phyloP scores from a whole-genome alignment of 1,284 basidiomycete genomes.

The Sanghuangporus weigelae region DNA sequence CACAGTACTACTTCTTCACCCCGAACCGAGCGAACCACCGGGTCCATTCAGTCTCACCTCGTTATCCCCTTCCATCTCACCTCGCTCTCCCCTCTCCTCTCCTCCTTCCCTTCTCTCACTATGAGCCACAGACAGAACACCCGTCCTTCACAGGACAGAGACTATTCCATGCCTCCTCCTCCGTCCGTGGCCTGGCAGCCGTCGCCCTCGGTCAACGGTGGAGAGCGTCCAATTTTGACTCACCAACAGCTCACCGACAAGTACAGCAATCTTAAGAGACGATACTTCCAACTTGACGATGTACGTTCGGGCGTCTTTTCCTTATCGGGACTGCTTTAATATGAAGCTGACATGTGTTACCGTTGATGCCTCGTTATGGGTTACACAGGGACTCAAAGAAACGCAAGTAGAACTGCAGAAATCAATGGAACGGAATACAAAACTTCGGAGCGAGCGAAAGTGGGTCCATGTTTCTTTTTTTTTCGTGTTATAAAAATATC shows the following conservation, averaged over 20 bases:
- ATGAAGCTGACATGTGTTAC: neutral
- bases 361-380: slow-evolving; percentile 17
- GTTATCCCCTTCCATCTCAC: slow-evolving; percentile 19
- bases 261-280: slow-evolving; percentile 56
- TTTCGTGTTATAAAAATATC: neutral
- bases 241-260: slow-evolving; percentile 47
- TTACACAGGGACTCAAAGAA: slow-evolving; percentile 50
- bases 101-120: slow-evolving; percentile 8
- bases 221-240: slow-evolving; percentile 26
- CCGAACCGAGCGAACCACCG: slow-evolving; percentile 3
- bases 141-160: slow-evolving; percentile 31
- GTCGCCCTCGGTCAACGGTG: slow-evolving; percentile 20
- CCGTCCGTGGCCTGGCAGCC: slow-evolving; percentile 20
- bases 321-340: neutral
- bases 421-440: slow-evolving; percentile 54
- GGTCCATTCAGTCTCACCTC: slow-evolving; percentile 3
- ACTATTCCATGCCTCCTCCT: slow-evolving; percentile 23
- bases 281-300: slow-evolving; percentile 62
- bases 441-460: slow-evolving; percentile 54
- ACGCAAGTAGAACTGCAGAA: slow-evolving; percentile 44
- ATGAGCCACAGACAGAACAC: slow-evolving; percentile 28
- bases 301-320: slow-evolving; percentile 34
- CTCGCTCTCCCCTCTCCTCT: slow-evolving; percentile 10
- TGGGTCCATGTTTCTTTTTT: slow-evolving; percentile 31
- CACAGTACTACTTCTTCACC: slow-evolving; percentile 1